A percentile compares a stretch with the other conserved stretches of the same genome.
phyloP scores from a whole-genome alignment of 2,329 filamentous ascomycete genomes.

The Exophiala oligosperma region DNA sequence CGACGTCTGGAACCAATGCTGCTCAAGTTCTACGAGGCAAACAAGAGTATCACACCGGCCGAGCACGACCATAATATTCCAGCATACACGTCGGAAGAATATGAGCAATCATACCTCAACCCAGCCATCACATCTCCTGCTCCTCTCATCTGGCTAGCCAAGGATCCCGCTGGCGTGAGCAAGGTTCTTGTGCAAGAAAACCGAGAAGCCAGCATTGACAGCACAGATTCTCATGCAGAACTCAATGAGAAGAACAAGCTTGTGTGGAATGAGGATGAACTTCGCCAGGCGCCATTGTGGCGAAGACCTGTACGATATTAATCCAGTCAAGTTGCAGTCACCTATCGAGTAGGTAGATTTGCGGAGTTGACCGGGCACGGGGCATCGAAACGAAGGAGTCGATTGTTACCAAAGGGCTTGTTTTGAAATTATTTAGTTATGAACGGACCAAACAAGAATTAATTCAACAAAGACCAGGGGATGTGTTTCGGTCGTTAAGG shows the following conservation, averaged over 20 bases:
- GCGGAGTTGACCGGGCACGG: too few species aligned
- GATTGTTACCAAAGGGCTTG: too few species aligned
- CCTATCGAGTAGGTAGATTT: too few species aligned
- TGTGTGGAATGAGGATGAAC: slow-evolving; percentile 58
- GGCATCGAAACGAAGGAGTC: too few species aligned
- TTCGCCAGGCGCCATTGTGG: slow-evolving; percentile 22
- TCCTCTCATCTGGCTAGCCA: slow-evolving; percentile 78
- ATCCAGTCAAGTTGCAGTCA: neutral
- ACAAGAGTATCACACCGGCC: slow-evolving; percentile 61
- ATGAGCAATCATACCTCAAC: slow-evolving; percentile 70
- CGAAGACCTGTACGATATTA: slow-evolving; percentile 21
- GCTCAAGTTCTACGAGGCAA: slow-evolving; percentile 24
- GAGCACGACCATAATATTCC: slow-evolving; percentile 63
- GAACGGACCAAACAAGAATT: too few species aligned
- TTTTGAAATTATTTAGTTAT: too few species aligned
- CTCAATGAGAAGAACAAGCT: slow-evolving; percentile 70
- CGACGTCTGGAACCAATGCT: slow-evolving; percentile 18
- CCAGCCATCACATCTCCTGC: slow-evolving; percentile 64
- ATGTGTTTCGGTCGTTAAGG: too few species aligned
- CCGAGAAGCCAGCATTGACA: slow-evolving; percentile 63
- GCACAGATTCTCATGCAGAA: slow-evolving; percentile 74
- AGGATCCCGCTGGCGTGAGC: slow-evolving; percentile 71
- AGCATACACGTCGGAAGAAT: slow-evolving; percentile 62
- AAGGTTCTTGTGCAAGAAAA: slow-evolving; percentile 75
- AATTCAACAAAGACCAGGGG: too few species aligned